phyloP scores from a whole-genome alignment of 2,329 filamentous ascomycete species.

The Phyllosticta capitalensis region DNA sequence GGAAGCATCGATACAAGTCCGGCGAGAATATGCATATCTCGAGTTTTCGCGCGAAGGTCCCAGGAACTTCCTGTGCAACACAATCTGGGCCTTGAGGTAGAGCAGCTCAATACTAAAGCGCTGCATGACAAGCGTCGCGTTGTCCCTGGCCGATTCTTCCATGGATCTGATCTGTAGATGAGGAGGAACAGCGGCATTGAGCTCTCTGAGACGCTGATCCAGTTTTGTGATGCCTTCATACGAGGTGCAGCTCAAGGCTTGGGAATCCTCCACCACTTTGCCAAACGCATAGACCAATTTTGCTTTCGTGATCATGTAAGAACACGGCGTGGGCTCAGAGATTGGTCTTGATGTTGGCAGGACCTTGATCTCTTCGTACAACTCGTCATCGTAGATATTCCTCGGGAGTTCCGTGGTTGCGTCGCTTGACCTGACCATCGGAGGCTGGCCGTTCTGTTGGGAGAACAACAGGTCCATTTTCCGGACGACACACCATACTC shows the following conservation, averaged over 20 bases:
- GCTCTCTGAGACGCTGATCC: constrained; percentile 47
- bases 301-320: constrained; percentile 69
- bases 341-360: constrained; percentile 58
- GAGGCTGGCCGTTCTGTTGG: constrained; percentile 52
- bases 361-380: constrained; percentile 57
- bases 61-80: constrained; percentile 82
- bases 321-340: constrained; percentile 64
- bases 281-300: constrained; percentile 60
- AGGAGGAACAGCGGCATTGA: constrained; percentile 60
- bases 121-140: constrained; percentile 60
- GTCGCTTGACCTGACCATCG: constrained; percentile 63
- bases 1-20: constrained; percentile 76
- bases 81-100: constrained; percentile 79
- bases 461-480: constrained; percentile 70
- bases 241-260: constrained; percentile 50
- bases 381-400: constrained; percentile 75
- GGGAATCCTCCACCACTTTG: constrained; percentile 58
- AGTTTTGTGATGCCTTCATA: constrained; percentile 55
- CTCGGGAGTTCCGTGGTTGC: constrained; percentile 66
- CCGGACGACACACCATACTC: constrained; percentile 58
- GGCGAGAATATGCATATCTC: constrained; percentile 74
- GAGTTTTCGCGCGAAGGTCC: constrained; percentile 67
- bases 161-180: constrained; percentile 68
- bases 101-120: constrained; percentile 76
- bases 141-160: constrained; percentile 64